Conservation (phyloP, 805 yeast genomes). For the Crinitomyces ghanaensis region DNA sequence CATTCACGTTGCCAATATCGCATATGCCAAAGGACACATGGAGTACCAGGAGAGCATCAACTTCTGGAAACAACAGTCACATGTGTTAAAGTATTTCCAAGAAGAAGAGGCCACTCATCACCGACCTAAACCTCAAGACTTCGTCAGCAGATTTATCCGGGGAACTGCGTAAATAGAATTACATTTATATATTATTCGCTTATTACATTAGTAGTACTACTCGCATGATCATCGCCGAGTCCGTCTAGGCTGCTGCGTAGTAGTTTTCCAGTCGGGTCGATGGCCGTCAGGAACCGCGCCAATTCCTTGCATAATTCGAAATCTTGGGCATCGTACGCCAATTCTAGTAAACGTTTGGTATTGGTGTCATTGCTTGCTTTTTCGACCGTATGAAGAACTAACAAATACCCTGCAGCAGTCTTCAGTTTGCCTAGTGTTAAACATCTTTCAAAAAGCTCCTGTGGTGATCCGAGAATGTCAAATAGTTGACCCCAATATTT, state of each 20-base stretch:
- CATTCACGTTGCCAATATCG: slow-evolving; percentile 51
- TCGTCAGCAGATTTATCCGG: slow-evolving; percentile 53
- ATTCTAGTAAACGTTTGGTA: slow-evolving; percentile 22
- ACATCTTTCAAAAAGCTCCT: slow-evolving; percentile 27
- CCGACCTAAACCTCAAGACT: slow-evolving; percentile 42
- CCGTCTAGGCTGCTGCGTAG: slow-evolving; percentile 4
- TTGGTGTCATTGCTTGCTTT: slow-evolving; percentile 18
- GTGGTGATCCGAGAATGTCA: slow-evolving; percentile 26
- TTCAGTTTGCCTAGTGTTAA: slow-evolving; percentile 24
- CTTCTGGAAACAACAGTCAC: slow-evolving; percentile 85
- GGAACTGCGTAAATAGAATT: slow-evolving; percentile 10
- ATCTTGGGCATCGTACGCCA: slow-evolving; percentile 25
- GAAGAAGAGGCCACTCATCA: slow-evolving; percentile 47
- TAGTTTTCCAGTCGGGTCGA: slow-evolving; percentile 17
- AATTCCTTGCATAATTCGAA: slow-evolving; percentile 29
- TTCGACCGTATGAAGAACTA: slow-evolving; percentile 28
- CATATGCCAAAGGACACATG: slow-evolving; percentile 77
- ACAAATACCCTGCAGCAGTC: slow-evolving; percentile 31
- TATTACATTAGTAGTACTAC: background rate
- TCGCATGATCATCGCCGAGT: no score
- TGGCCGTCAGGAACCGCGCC: slow-evolving; percentile 28
- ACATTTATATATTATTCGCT: background rate
- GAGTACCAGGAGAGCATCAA: slow-evolving; percentile 80
- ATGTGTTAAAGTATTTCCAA: slow-evolving; percentile 71
- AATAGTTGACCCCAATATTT: slow-evolving; percentile 39